Percentiles rank a stretch among this genome's conserved stretches.
Conservation (phyloP, 805 yeast genomes). For the Starmera caribaea region DNA sequence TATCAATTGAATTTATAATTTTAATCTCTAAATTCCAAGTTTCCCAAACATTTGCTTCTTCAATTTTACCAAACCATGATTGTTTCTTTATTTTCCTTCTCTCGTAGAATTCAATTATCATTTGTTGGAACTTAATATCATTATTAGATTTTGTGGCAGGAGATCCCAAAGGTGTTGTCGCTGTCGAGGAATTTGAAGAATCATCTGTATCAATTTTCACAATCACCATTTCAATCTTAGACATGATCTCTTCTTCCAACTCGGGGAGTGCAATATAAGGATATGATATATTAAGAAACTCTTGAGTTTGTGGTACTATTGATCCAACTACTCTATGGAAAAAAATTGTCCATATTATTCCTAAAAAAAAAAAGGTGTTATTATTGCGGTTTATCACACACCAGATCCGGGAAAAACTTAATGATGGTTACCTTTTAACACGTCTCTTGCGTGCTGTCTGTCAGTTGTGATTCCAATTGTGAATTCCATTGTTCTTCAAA, state of each 20-base stretch:
- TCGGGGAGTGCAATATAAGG: constrained; percentile 39
- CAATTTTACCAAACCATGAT: constrained; percentile 42
- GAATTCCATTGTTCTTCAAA: constrained; percentile 29
- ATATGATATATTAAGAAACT: constrained; percentile 50
- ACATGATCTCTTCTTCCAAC: constrained; percentile 34
- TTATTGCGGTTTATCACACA: no score
- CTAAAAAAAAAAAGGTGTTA: constrained; percentile 17
- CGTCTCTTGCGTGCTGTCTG: constrained; percentile 43
- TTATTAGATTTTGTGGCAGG: constrained; percentile 10
- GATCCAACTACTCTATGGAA: constrained; percentile 64
- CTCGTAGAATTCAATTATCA: constrained; percentile 30
- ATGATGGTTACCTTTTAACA: constrained; percentile 47
- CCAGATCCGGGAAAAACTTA: no score
- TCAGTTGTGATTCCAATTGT: constrained; percentile 39
- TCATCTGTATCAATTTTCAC: constrained; percentile 14
- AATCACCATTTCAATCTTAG: constrained; percentile 23
- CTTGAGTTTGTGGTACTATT: constrained; percentile 43
- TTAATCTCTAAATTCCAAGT: constrained; percentile 51
- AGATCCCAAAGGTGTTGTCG: constrained; percentile 10
- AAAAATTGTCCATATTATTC: constrained; percentile 56
- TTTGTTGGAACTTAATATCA: constrained; percentile 20
- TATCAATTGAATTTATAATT: constrained; percentile 21
- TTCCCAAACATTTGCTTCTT: constrained; percentile 56
- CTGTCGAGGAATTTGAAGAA: neutral
- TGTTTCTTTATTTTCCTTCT: constrained; percentile 32